Conservation (phyloP, 495 filamentous ascomycete species). For the Podospora sp. region DNA sequence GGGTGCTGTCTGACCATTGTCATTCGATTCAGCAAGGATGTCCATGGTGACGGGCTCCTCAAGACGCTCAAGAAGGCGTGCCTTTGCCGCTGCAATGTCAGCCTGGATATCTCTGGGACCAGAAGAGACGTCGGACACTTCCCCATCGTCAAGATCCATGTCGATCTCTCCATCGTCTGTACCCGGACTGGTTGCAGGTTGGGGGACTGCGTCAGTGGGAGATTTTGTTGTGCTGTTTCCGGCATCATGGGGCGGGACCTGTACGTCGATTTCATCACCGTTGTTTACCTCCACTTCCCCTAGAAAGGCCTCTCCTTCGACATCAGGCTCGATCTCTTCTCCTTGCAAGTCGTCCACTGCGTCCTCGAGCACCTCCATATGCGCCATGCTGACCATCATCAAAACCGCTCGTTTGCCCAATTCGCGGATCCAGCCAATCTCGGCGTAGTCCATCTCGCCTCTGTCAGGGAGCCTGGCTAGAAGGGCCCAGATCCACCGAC, state of each 20-base stretch:
- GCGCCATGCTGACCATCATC: conserved; percentile 54
- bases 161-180: conserved; percentile 44
- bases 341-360: conserved; percentile 34
- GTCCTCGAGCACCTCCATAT: conserved; percentile 45
- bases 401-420: conserved; percentile 61
- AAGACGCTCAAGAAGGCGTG: conserved; percentile 56
- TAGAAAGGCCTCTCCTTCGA: conserved; percentile 27
- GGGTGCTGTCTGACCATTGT: neutral
- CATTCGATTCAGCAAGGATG: conserved; percentile 6
- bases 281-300: conserved; percentile 33
- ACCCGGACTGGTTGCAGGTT: conserved; percentile 25
- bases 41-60: conserved; percentile 23
- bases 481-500: conserved; percentile 65
- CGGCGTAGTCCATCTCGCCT: conserved; percentile 58
- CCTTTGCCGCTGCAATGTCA: conserved; percentile 62
- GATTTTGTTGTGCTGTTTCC: conserved; percentile 16
- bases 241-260: neutral
- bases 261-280: conserved; percentile 15
- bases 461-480: conserved; percentile 59
- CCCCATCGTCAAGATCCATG: conserved; percentile 50
- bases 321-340: neutral
- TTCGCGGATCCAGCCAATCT: conserved; percentile 61
- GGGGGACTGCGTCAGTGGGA: neutral
- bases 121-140: conserved; percentile 42
- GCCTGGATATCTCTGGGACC: conserved; percentile 35